These are phyloP conservation scores for Ogataea trehaloabstinens DNA, from an alignment of 805 yeast genomes.

Conservation along the genomic window DNA sequence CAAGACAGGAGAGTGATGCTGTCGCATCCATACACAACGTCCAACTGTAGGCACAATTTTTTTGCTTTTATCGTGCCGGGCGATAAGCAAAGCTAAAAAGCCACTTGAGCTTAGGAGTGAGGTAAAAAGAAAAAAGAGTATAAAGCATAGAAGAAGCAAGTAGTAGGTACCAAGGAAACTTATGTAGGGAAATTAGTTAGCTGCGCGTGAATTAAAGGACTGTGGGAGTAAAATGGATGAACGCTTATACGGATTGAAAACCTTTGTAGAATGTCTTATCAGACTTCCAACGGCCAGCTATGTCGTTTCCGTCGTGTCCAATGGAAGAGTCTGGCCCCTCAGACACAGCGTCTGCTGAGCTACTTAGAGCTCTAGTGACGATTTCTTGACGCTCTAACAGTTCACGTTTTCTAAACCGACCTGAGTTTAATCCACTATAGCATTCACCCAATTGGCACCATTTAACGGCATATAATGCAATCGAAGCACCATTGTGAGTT, in stretches of 20 bases:
- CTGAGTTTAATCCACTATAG: slow-evolving; percentile 14
- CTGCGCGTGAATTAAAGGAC: no score
- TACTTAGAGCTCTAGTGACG: slow-evolving; percentile 6
- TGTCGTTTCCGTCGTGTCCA: not conserved
- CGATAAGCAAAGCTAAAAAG: no score
- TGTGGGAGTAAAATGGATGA: no score
- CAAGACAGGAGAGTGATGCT: no score
- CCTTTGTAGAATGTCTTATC: slow-evolving; percentile 16
- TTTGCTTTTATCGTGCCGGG: no score
- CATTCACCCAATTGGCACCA: slow-evolving; percentile 39
- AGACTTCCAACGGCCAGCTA: slow-evolving; percentile 7
- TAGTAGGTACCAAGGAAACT: no score
- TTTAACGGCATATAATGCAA: slow-evolving; percentile 55
- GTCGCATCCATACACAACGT: no score
- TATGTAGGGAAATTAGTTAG: no score
- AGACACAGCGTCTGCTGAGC: slow-evolving; percentile 8
- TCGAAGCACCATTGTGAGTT: slow-evolving; percentile 80
- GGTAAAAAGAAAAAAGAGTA: no score
- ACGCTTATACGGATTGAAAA: slow-evolving; percentile 5
- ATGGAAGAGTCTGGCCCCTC: not conserved
- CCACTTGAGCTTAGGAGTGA: no score
- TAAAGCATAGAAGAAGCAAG: no score
- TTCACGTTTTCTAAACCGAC: slow-evolving; percentile 20
- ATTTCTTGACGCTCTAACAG: slow-evolving; percentile 24
- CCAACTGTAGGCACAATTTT: no score